These are phyloP conservation scores for Torulaspora microellipsoides DNA, from an alignment of 805 yeast species.

Conservation along the genomic window DNA sequence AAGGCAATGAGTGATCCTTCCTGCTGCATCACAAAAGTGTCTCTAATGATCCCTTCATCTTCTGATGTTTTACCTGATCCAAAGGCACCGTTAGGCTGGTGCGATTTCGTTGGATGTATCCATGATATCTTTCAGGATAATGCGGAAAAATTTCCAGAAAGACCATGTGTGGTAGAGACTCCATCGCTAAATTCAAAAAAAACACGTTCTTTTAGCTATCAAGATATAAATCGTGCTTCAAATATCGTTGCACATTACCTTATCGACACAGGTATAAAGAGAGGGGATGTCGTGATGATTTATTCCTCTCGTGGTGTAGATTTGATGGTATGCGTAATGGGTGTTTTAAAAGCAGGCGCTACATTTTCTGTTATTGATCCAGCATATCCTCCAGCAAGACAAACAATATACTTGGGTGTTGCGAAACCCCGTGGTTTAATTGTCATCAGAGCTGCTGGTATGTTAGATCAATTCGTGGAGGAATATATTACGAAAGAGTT, in stretches of 20 bases:
- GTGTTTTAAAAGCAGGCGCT: conserved; percentile 97
- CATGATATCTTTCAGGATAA: conserved; percentile 92
- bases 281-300: conserved; percentile 96
- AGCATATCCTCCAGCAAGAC: conserved; percentile 98
- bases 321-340: conserved; percentile 93
- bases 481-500: conserved; percentile 72
- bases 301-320: conserved; percentile 98
- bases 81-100: conserved; percentile 81
- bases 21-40: conserved; percentile 51
- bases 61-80: conserved; percentile 73
- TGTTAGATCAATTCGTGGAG: conserved; percentile 68
- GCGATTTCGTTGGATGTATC: conserved; percentile 87
- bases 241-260: conserved; percentile 89
- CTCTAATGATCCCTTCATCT: conserved; percentile 68
- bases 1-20: conserved; percentile 38
- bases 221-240: conserved; percentile 87
- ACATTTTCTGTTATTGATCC: conserved; percentile 98
- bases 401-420: conserved; percentile 84
- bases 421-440: conserved; percentile 91
- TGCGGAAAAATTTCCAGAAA: conserved; percentile 78
- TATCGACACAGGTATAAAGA: conserved; percentile 69
- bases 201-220: conserved; percentile 74
- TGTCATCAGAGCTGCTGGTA: conserved; percentile 87
- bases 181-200: conserved; percentile 50
- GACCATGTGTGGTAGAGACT: conserved; percentile 91